A percentile compares a stretch with the other conserved stretches of the same genome.
Evolutionary conservation across 2,329 filamentous ascomycete genomes (phyloP).

Genomic region (Trichoderma sp.): DNA sequence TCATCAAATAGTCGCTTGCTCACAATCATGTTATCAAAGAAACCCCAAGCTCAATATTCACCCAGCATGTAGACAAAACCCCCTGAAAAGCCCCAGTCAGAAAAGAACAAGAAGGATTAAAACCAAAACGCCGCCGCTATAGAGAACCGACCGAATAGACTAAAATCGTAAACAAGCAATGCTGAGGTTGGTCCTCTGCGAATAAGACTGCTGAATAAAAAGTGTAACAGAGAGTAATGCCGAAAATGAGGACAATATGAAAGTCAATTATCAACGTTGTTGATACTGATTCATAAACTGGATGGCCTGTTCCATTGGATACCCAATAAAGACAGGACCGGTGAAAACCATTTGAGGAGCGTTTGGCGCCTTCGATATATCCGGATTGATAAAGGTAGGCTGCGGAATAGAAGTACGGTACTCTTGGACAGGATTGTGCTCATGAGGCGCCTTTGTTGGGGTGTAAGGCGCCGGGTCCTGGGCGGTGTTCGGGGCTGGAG

Average conservation of each 20-base stretch:
- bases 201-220: slow-evolving; percentile 5
- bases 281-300: slow-evolving; percentile 65
- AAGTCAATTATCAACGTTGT: slow-evolving; percentile 27
- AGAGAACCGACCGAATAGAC: background rate
- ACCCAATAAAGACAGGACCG: slow-evolving; percentile 91
- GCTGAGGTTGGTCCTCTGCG: background rate
- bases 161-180: slow-evolving; percentile 1
- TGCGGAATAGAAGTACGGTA: slow-evolving; percentile 29
- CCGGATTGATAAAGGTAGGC: slow-evolving; percentile 54
- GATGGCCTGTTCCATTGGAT: slow-evolving; percentile 79
- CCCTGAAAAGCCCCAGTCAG: background rate
- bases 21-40: background rate
- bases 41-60: background rate
- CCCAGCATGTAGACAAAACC: background rate
- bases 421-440: slow-evolving; percentile 24
- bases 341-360: slow-evolving; percentile 79
- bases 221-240: slow-evolving; percentile 7
- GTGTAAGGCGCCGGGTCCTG: slow-evolving; percentile 25
- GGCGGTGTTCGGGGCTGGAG: slow-evolving; percentile 10
- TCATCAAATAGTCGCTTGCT: background rate
- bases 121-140: slow-evolving; percentile 34
- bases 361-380: slow-evolving; percentile 33
- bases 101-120: background rate
- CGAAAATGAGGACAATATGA: slow-evolving; percentile 20
- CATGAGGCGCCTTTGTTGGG: slow-evolving; percentile 26